Conservation (phyloP, 768 basidiomycete genomes). For the Psilocybe cubensis region DNA sequence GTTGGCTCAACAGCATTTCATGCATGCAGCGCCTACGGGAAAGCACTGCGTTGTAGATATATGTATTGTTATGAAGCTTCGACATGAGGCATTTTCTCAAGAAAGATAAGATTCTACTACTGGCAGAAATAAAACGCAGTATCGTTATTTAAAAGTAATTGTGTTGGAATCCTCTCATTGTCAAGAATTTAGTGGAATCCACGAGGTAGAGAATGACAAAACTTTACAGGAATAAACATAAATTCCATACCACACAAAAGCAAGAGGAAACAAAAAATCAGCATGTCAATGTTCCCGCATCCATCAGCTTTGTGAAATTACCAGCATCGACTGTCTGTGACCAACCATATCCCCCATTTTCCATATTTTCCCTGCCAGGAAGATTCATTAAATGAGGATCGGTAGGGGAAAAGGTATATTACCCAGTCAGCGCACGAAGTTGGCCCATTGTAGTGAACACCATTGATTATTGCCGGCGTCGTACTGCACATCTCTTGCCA, state of each 20-base stretch:
- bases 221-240: not conserved
- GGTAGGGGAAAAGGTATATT: not conserved
- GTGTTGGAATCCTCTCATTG: too few species aligned
- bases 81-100: too few species aligned
- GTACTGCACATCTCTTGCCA: conserved; percentile 5
- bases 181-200: too few species aligned
- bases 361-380: conserved; percentile 4
- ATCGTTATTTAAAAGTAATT: too few species aligned
- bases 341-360: not conserved
- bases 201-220: too few species aligned
- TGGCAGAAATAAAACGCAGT: too few species aligned
- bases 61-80: too few species aligned
- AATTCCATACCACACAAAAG: not conserved
- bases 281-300: not conserved
- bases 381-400: not conserved
- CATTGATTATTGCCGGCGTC: conserved; percentile 12
- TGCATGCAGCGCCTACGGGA: too few species aligned
- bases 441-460: conserved; percentile 10
- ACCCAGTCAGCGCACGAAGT: conserved; percentile 13
- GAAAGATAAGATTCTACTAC: too few species aligned
- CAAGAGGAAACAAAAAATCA: not conserved
- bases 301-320: not conserved
- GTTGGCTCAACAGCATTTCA: too few species aligned
- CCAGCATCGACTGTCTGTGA: not conserved
- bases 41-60: too few species aligned